A percentile compares a stretch with the other conserved stretches of the same genome.
Evolutionary conservation across 345 rosid species (phyloP).

Genomic region (Geranium rotundifolium): DNA sequence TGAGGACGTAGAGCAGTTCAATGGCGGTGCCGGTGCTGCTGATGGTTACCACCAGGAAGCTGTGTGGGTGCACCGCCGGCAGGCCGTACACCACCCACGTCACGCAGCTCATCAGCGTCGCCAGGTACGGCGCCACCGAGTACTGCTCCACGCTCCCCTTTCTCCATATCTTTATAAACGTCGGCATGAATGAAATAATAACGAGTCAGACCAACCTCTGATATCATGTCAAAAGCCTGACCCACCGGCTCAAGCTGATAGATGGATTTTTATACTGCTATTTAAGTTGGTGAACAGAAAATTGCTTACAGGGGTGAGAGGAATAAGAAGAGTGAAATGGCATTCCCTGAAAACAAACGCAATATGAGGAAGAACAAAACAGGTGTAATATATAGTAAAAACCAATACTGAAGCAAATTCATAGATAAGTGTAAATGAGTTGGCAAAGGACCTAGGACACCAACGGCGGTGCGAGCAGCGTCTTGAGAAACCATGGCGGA

Average conservation of each 20-base stretch:
- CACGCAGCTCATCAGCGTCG: slow-evolving; percentile 68
- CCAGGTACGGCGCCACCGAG: slow-evolving; percentile 65
- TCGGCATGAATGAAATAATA: too few relatives aligned
- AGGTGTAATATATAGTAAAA: background rate
- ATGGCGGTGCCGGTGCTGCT: slow-evolving; percentile 54
- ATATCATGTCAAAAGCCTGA: too few relatives aligned
- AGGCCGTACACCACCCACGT: slow-evolving; percentile 78
- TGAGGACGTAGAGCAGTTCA: slow-evolving; percentile 37
- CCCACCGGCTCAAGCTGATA: too few relatives aligned
- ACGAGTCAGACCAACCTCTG: too few relatives aligned
- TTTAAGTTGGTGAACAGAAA: too few relatives aligned
- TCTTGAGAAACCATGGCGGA: slow-evolving; percentile 42
- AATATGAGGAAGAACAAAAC: background rate
- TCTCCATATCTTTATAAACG: slow-evolving; percentile 57
- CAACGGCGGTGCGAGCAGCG: slow-evolving; percentile 41
- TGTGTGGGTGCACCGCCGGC: slow-evolving; percentile 62
- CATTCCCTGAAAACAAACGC: slow-evolving; percentile 48
- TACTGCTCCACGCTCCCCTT: slow-evolving; percentile 65
- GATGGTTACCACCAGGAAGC: slow-evolving; percentile 57
- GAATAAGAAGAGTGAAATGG: slow-evolving; percentile 62
- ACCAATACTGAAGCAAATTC: too few relatives aligned
- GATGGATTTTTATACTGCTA: too few relatives aligned
- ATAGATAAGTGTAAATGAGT: too few relatives aligned
- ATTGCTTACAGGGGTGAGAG: slow-evolving; percentile 83
- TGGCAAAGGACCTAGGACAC: slow-evolving; percentile 38